phyloP scores from a whole-genome alignment of 1,139 yeast genomes.

The Saccharomycopsis crataegensis region DNA sequence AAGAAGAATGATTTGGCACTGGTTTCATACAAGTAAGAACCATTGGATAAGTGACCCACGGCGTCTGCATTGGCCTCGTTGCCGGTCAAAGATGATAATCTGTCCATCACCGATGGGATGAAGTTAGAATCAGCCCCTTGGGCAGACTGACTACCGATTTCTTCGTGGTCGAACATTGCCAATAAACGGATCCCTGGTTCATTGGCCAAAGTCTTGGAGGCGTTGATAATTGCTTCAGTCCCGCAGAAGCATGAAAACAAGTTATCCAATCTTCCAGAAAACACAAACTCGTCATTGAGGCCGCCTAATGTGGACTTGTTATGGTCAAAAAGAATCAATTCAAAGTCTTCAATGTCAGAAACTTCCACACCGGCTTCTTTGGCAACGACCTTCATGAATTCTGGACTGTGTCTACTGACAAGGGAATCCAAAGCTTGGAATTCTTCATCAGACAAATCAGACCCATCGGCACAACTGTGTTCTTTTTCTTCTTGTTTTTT shows the following conservation, averaged over 20 bases:
- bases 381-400: slow-evolving; percentile 63
- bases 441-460: slow-evolving; percentile 42
- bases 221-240: slow-evolving; percentile 57
- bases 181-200: slow-evolving; percentile 62
- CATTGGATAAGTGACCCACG: slow-evolving; percentile 23
- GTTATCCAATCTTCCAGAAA: slow-evolving; percentile 90
- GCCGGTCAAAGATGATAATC: slow-evolving; percentile 48
- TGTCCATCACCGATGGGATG: slow-evolving; percentile 65
- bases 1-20: slow-evolving; percentile 79
- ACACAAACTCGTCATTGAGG: slow-evolving; percentile 79
- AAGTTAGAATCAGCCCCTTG: slow-evolving; percentile 96
- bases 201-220: slow-evolving; percentile 34
- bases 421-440: slow-evolving; percentile 62
- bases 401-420: slow-evolving; percentile 68
- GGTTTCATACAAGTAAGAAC: slow-evolving; percentile 45
- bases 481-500: slow-evolving; percentile 21
- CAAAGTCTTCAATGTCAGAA: slow-evolving; percentile 77
- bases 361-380: slow-evolving; percentile 46
- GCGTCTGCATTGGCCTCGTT: slow-evolving; percentile 27
- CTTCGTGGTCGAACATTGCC: slow-evolving; percentile 91
- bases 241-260: slow-evolving; percentile 83
- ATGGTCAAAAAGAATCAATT: slow-evolving; percentile 78
- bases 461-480: slow-evolving; percentile 33
- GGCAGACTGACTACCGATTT: slow-evolving; percentile 85
- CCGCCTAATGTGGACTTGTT: slow-evolving; percentile 85